Base-by-base conservation (phyloP, 306 rosid genomes). In the Gastrolobium villosum region DNA sequence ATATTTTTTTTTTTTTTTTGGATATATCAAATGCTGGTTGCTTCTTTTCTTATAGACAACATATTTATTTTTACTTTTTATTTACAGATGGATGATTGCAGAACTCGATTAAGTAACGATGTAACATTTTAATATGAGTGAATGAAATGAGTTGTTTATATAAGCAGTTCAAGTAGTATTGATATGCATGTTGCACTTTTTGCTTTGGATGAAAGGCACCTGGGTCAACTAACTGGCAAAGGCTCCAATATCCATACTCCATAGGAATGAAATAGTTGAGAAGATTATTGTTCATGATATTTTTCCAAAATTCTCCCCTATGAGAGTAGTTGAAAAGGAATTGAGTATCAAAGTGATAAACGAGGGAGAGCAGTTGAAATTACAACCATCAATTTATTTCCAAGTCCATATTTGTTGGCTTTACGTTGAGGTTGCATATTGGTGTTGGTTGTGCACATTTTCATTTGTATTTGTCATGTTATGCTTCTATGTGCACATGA, bases 401-500 rank as follows among this genome's bases (percentile, higher is more conserved):
- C 10, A 37, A 40, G 66, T 76, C 28, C 67, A 9, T 63, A 36
- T 55, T 37, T 45, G 39, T 8, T 59, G 52, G 77, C 67, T 68
- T 40, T 61, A 13, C 20, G 7, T 15, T 8, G 65, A 49, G 63
- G 20, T 59, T 60, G 67, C 35, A 31, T 75, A 28, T 55, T 81
- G 76, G 34, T 41, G 56, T 28, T 56, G 44, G 26, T 63, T 80
- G 68, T 72, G 39, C 35, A 7, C 20, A 35, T 60, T 35, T 56
- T 65, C 8, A 14, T 49, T 14, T 48, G 60, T 43, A 36, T 61
- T 31, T 64, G 40, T 70, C 64, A 28, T 7, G 49, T 31, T 5
- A 72, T 63, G 36, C 81, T 78, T 74, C 15, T 65, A 32, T 52
- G 46, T 65, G 34, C 41, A 11, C 69, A 39, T 10, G 59, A 48